Conservation (phyloP, 371 early-diverging fungal genomes). For the Lichtheimia corymbifera region DNA sequence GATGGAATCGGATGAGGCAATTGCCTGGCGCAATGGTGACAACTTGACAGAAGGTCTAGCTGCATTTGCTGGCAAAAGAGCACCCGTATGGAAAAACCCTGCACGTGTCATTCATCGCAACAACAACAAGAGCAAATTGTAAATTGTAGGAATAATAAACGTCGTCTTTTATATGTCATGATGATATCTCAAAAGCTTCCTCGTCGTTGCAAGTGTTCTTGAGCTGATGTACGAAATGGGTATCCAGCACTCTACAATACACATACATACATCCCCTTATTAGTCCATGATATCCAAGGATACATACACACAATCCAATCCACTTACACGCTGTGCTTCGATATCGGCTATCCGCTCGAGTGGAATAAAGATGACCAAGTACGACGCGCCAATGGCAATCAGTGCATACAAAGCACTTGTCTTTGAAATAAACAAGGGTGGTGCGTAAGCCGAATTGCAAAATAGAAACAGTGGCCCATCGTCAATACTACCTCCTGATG, state of each 20-base stretch:
- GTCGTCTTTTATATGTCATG: not conserved
- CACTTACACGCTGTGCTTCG: constrained; percentile 17
- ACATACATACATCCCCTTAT: too few species aligned
- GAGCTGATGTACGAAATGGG: constrained; percentile 25
- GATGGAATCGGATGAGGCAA: constrained; percentile 39
- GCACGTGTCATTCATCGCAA: constrained; percentile 5
- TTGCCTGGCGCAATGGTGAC: constrained; percentile 34
- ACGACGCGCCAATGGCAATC: constrained; percentile 6
- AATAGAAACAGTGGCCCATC: not conserved
- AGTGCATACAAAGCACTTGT: constrained; percentile 15
- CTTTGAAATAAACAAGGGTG: constrained; percentile 4
- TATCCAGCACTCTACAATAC: constrained; percentile 17
- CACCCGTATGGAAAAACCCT: constrained; percentile 42
- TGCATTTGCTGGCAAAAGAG: constrained; percentile 42
- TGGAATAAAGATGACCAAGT: constrained; percentile 21
- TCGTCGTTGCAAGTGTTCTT: constrained; percentile 22
- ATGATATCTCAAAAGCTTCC: constrained; percentile 19
- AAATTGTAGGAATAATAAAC: constrained; percentile 2
- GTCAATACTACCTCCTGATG: constrained; percentile 18
- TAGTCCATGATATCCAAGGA: too few species aligned
- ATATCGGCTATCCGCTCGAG: constrained; percentile 23
- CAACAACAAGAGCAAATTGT: constrained; percentile 24
- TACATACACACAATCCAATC: not conserved
- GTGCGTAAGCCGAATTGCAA: not conserved
- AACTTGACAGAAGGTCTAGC: constrained; percentile 43